Conservation (phyloP, 1,139 yeast genomes). For the Sporopachydermia cereana region DNA sequence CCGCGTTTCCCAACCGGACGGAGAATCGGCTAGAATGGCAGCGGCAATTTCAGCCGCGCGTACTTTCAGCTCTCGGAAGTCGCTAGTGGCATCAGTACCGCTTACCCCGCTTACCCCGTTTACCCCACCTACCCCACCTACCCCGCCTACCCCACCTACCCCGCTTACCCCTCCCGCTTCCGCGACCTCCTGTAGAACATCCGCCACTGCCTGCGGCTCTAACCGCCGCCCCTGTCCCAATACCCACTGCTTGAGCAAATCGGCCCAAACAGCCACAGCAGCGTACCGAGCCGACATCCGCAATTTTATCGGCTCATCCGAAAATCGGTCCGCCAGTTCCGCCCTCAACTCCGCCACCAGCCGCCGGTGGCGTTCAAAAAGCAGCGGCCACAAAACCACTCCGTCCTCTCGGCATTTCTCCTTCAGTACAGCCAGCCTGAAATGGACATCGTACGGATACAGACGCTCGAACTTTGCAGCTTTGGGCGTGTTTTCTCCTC, state of each 20-base stretch:
- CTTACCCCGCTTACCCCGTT: not conserved
- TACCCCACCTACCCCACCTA: not conserved
- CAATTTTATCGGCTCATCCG: not conserved
- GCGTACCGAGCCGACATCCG: not conserved
- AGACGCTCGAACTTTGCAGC: not conserved
- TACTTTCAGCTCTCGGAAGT: no score
- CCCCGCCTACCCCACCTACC: not conserved
- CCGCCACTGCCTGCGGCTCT: not conserved
- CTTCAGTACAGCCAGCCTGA: not conserved
- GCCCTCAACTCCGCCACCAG: not conserved
- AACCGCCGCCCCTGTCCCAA: not conserved
- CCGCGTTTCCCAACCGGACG: no score
- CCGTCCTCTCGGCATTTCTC: not conserved
- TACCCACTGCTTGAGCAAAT: not conserved
- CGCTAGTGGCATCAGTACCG: not conserved
- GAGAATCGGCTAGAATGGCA: no score
- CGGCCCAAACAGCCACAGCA: not conserved
- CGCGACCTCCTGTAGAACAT: not conserved
- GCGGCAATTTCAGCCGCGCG: no score
- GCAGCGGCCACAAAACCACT: not conserved
- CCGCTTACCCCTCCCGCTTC: not conserved
- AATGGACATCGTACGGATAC: not conserved
- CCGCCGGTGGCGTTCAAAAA: not conserved
- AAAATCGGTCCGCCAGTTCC: not conserved
- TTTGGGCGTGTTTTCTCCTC: not conserved